phyloP scores from a whole-genome alignment of 352 stramenopile species.

The Pythium phragmitis region DNA sequence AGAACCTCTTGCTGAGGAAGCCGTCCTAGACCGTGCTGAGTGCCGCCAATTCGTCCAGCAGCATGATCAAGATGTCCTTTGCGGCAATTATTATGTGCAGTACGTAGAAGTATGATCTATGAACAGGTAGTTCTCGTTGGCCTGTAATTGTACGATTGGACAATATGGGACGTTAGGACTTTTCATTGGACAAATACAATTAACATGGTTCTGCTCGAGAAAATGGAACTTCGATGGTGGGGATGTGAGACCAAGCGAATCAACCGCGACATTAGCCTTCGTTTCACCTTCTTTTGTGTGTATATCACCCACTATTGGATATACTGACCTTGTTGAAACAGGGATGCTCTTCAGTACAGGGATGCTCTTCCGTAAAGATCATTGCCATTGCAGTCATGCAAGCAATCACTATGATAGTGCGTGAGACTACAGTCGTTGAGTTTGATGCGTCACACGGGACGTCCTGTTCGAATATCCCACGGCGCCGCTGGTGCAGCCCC shows the following conservation, averaged over 20 bases:
- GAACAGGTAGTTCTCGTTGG: too few relatives aligned
- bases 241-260: constrained; percentile 7
- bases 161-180: too few relatives aligned
- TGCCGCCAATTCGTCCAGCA: too few relatives aligned
- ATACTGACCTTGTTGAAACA: not conserved
- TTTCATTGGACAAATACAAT: too few relatives aligned
- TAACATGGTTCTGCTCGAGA: too few relatives aligned
- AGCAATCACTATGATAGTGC: not conserved
- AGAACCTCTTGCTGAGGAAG: too few relatives aligned
- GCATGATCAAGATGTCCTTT: not conserved
- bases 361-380: not conserved
- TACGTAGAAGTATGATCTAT: too few relatives aligned
- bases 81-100: too few relatives aligned
- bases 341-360: too few relatives aligned
- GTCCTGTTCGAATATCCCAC: constrained; percentile 45
- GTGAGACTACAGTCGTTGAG: not conserved
- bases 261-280: not conserved
- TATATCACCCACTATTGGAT: not conserved
- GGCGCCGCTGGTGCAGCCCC: constrained; percentile 22
- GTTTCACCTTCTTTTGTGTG: not conserved
- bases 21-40: too few relatives aligned
- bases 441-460: constrained; percentile 29
- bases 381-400: not conserved
- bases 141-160: too few relatives aligned
- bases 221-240: too few relatives aligned